Conservation (phyloP, 179 eudicot species). For the Beta corolliflora region DNA sequence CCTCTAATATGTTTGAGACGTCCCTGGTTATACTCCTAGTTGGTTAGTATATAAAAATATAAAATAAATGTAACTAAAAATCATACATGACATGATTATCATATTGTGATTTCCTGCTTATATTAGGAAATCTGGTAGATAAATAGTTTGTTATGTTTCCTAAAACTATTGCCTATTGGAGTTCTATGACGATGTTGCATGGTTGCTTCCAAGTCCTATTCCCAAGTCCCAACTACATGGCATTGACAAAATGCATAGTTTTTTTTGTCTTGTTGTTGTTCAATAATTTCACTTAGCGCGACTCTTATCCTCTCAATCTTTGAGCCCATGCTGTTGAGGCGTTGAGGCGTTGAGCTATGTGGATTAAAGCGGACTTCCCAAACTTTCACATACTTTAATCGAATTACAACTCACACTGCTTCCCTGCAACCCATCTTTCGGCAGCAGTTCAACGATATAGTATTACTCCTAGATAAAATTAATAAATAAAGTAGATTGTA, state of each 20-base stretch:
- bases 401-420: constrained; percentile 23
- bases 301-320: constrained; percentile 12
- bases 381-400: constrained; percentile 2
- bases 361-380: background rate
- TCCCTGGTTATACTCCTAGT: too few relatives aligned
- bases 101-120: too few relatives aligned
- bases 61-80: too few relatives aligned
- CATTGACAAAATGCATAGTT: constrained; percentile 15
- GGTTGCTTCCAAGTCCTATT: constrained; percentile 9
- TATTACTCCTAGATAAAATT: background rate
- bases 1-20: too few relatives aligned
- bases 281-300: background rate
- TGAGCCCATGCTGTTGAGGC: background rate
- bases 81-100: too few relatives aligned
- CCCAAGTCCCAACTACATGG: background rate
- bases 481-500: too few relatives aligned
- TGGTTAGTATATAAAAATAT: too few relatives aligned
- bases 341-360: background rate
- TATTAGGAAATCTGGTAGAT: too few relatives aligned
- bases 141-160: too few relatives aligned
- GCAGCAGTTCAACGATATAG: background rate
- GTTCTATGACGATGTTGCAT: background rate
- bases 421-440: constrained; percentile 20
- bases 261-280: background rate
- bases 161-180: too few relatives aligned